Evolutionary conservation across 805 yeast species (phyloP), one percentile per base, ranked within the genome.

Genomic region (Cyberlindnera misumaiensis): DNA sequence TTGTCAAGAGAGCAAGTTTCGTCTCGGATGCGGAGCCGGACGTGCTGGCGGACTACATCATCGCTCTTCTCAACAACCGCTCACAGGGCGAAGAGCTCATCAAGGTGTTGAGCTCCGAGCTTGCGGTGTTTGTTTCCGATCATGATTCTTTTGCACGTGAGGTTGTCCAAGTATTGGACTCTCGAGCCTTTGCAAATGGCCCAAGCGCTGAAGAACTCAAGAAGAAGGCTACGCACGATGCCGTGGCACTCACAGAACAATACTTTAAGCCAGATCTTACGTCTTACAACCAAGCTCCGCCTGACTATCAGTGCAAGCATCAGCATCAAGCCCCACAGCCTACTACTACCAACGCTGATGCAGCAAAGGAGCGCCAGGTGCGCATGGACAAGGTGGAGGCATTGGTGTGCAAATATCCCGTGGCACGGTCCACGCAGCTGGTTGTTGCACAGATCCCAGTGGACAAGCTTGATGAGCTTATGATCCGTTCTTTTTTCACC

Each of bases 381-480:
- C 14, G 31, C 11, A 29, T 28, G 14, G 31, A 28, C 3, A 43
- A 41, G 11, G 17, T 47, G 16, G 31, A 41, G 8, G 31, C 24
- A 3, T 22, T 44, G 3, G 32, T 41, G 10, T 32, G 45, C 8
- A 30, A 32, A 4, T 30, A 28, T 10, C 39, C 31, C 30, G 43
- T 44, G 27, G 39, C 40, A 11, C 42, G 30, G 5, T 50, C 52
- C 4, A 49, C 38, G 11, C 36, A 36, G 3, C 28, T 71, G 5
- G 55, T 70, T 2, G 63, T 72, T 8, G 71, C 72, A 24, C 62
- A 63, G 31, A 38, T 71, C 9, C 77, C 77, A 12, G 49, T 48
- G 3, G 74, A 70, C 28, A 58, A 63, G 42, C 54, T 70, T 25
- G 53, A 59, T 32, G 68, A 64, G 36, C 51, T 41, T 11, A 37